These are phyloP conservation scores for Russula virescens DNA, from an alignment of 768 basidiomycete genomes.

Conservation along the genomic window DNA sequence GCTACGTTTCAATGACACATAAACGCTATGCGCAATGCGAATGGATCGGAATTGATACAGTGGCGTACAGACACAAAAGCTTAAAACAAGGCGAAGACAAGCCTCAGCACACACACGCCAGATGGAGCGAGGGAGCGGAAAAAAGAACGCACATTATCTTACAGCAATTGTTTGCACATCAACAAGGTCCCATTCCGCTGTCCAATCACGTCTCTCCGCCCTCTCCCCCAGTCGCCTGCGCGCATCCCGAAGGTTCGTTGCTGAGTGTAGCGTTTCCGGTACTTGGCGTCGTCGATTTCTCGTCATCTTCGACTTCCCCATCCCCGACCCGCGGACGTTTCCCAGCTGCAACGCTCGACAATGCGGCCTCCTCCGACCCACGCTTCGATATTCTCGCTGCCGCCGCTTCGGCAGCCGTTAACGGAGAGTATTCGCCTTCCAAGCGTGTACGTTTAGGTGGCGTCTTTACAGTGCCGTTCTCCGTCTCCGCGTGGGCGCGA, in stretches of 20 bases:
- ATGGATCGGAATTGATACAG: slow-evolving; percentile 19
- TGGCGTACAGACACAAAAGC: slow-evolving; percentile 19
- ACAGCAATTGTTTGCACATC: slow-evolving; percentile 8
- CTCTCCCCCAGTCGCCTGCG: slow-evolving; percentile 1
- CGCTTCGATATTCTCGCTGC: slow-evolving; percentile 20
- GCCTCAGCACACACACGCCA: not conserved
- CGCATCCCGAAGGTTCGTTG: not conserved
- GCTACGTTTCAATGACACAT: slow-evolving; percentile 5
- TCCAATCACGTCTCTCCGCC: slow-evolving; percentile 13
- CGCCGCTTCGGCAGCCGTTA: slow-evolving; percentile 18
- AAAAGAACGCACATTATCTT: slow-evolving; percentile 17
- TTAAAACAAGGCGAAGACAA: not conserved
- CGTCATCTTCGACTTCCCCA: not conserved
- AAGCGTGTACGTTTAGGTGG: slow-evolving; percentile 40
- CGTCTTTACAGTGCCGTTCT: slow-evolving; percentile 28
- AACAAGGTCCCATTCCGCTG: not conserved
- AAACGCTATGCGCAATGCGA: slow-evolving; percentile 15
- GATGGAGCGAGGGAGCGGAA: not conserved
- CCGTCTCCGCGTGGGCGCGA: slow-evolving; percentile 30
- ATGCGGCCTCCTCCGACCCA: slow-evolving; percentile 19
- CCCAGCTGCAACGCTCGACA: slow-evolving; percentile 17
- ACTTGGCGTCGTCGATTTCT: not conserved
- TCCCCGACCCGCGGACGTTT: slow-evolving; percentile 17
- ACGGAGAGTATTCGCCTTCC: slow-evolving; percentile 24
- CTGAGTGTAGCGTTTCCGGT: not conserved